Percentiles rank a stretch among this genome's conserved stretches.
phyloP scores from a whole-genome alignment of 495 filamentous ascomycete species.

The Xylaria telfairii region DNA sequence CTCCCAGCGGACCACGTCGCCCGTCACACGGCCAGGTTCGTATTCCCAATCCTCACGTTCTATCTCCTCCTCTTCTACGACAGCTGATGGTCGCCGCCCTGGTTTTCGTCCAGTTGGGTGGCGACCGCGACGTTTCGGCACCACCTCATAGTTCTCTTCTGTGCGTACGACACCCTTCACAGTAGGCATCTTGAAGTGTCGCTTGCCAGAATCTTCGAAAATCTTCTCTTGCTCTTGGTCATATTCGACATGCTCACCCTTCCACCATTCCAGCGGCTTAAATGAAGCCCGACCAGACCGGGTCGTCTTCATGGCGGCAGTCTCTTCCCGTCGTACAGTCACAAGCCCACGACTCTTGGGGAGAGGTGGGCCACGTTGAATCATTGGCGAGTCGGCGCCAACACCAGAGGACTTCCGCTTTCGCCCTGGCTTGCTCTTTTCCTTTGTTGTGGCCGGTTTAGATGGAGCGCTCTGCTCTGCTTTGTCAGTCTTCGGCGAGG shows the following conservation, averaged over 20 bases:
- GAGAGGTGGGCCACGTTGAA: slow-evolving; percentile 57
- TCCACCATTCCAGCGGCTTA: slow-evolving; percentile 86
- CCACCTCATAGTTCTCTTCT: slow-evolving; percentile 55
- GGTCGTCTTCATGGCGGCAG: slow-evolving; percentile 53
- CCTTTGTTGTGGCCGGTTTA: slow-evolving; percentile 34
- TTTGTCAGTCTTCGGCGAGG: slow-evolving; percentile 27
- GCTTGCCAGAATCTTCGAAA: slow-evolving; percentile 43
- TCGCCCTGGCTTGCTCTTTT: slow-evolving; percentile 42
- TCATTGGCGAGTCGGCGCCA: slow-evolving; percentile 46
- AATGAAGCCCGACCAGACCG: slow-evolving; percentile 63
- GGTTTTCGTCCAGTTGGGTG: slow-evolving; percentile 33
- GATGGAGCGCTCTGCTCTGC: slow-evolving; percentile 22
- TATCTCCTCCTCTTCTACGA: slow-evolving; percentile 44
- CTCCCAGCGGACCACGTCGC: slow-evolving; percentile 55
- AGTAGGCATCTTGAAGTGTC: slow-evolving; percentile 62
- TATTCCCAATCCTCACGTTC: slow-evolving; percentile 59
- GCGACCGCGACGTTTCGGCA: slow-evolving; percentile 35
- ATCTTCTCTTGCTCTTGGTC: slow-evolving; percentile 59
- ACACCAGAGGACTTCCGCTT: slow-evolving; percentile 48
- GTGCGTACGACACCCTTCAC: slow-evolving; percentile 79
- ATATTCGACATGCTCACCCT: slow-evolving; percentile 77
- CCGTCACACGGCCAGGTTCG: slow-evolving; percentile 51
- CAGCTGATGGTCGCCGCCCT: slow-evolving; percentile 21
- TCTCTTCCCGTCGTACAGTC: slow-evolving; percentile 72
- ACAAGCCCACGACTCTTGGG: slow-evolving; percentile 68